A percentile compares a stretch with the other conserved stretches of the same genome.
phyloP scores from a whole-genome alignment of 208 protist genomes.

The Leishmania major region DNA sequence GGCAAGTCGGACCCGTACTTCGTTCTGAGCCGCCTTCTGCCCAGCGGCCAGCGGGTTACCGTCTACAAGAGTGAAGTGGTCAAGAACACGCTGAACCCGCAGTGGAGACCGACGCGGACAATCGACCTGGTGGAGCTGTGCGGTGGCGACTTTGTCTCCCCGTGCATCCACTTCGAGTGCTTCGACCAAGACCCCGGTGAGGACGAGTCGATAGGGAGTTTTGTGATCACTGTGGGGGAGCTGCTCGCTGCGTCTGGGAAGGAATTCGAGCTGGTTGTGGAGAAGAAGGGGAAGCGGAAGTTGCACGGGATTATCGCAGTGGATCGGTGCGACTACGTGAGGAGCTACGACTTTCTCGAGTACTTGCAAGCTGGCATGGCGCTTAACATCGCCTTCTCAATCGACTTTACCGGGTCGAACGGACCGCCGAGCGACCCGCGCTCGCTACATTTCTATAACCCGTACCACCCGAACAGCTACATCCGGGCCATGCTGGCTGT shows the following conservation, averaged over 20 bases:
- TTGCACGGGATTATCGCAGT: constrained; percentile 37
- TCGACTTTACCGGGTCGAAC: constrained; percentile 83
- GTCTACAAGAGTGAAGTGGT: constrained; percentile 39
- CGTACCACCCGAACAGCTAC: constrained; percentile 40
- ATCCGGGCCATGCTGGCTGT: constrained; percentile 51
- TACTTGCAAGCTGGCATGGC: constrained; percentile 53
- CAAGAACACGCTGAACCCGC: constrained; percentile 37
- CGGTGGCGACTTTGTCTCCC: constrained; percentile 1
- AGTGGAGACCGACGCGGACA: constrained; percentile 34
- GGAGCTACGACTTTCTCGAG: constrained; percentile 52
- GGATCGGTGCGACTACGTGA: constrained; percentile 17
- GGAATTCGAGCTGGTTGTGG: constrained; percentile 25
- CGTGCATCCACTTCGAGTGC: background rate
- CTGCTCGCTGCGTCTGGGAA: constrained; percentile 6
- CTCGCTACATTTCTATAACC: constrained; percentile 66
- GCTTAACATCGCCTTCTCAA: constrained; percentile 68
- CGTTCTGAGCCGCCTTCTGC: constrained; percentile 24
- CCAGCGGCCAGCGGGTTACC: constrained; percentile 12
- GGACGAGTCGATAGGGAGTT: background rate
- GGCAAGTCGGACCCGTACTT: constrained; percentile 42
- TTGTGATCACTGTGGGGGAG: constrained; percentile 26
- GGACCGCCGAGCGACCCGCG: constrained; percentile 40
- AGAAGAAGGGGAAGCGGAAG: constrained; percentile 37
- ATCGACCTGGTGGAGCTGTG: constrained; percentile 37
- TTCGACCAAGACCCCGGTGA: background rate